Evolutionary conservation across 495 filamentous ascomycete genomes (phyloP), one percentile per base, ranked within the genome.

Genomic region (Hamigera avellanea): DNA sequence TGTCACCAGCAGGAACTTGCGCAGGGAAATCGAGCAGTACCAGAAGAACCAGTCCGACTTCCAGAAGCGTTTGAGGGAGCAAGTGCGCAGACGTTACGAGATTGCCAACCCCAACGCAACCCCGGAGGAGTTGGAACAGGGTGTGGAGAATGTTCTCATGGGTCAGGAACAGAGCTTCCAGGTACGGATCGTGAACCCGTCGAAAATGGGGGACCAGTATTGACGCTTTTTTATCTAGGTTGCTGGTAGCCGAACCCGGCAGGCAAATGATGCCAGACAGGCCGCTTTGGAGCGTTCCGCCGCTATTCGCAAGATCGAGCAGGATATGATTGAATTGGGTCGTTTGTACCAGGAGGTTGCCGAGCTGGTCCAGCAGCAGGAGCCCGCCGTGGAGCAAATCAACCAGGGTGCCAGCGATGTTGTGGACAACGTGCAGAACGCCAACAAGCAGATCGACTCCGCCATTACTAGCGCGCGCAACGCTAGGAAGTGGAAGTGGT

Each of bases 401-500:
- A 82, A 91, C 57, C 70, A 77, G 52, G 81, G 83, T 50, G 84
- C 76, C 16, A 81, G 87, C 51, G 78, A 91, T 42, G 78, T 85
- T 10, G 71, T 76, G 33, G 71, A 73, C 30, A 81, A 96, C 53
- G 69, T 96, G 35, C 69, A 74, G 40, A 78, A 84, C 46, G 93
- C 77, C 35, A 93, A 88, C 50, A 70, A 72, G 36, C 73, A 96
- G 61, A 75, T 96, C 26, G 75, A 66, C 30, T 67, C 68, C 13
- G 93, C 88, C 12, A 79, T 93, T 32, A 64, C 64, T 21, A 93
- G 81, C 42, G 88, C 93, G n/a, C 63, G 77, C 48, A 72, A 72
- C 35, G 78, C 81, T 25, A 74, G 84, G 43, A 83, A 78, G 65
- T 95, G 93, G 86, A 98, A 96, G 83, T 98, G 91, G 91, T 89